Percentiles rank a stretch among this genome's conserved stretches.
Evolutionary conservation across 495 filamentous ascomycete genomes (phyloP).

Genomic region (Astrocystis sublimbata): DNA sequence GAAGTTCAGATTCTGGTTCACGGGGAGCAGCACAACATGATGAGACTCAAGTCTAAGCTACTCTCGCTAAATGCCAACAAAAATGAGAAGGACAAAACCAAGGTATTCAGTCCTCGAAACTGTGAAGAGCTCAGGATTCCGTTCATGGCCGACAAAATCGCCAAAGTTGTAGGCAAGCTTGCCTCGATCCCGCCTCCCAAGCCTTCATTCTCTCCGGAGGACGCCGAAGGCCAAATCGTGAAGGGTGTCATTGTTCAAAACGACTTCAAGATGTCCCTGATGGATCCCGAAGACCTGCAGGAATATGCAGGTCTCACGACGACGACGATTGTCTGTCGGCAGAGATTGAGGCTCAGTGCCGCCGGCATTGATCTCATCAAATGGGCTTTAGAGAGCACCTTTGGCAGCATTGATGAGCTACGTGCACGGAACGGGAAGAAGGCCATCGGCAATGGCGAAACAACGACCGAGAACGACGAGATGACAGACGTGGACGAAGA

Average conservation of each 20-base stretch:
- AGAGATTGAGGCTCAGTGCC: conserved; percentile 78
- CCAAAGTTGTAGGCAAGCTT: conserved; percentile 93
- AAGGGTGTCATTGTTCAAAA: conserved; percentile 93
- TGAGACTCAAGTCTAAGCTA: conserved; percentile 89
- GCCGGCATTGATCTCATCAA: conserved; percentile 88
- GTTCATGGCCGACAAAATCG: conserved; percentile 92
- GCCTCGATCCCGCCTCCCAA: conserved; percentile 72
- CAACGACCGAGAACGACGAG: conserved; percentile 41
- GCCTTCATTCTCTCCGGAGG: conserved; percentile 26
- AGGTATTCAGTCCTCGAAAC: conserved; percentile 90
- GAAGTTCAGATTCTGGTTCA: conserved; percentile 80
- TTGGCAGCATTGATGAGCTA: conserved; percentile 79
- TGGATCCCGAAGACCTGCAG: conserved; percentile 92
- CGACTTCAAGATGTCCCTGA: conserved; percentile 92
- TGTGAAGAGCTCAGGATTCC: conserved; percentile 95
- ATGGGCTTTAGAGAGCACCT: conserved; percentile 93
- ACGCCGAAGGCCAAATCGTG: conserved; percentile 57
- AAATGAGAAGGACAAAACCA: conserved; percentile 71
- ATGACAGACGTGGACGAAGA: conserved; percentile 61
- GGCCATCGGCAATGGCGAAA: conserved; percentile 17
- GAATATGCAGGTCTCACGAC: conserved; percentile 96
- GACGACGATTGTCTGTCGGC: conserved; percentile 87
- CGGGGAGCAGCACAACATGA: conserved; percentile 97
- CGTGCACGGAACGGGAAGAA: conserved; percentile 44
- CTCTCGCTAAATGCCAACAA: conserved; percentile 86